These are phyloP conservation scores for Eustoma russellianum DNA, from an alignment of 257 asterid genomes.

Conservation along the genomic window DNA sequence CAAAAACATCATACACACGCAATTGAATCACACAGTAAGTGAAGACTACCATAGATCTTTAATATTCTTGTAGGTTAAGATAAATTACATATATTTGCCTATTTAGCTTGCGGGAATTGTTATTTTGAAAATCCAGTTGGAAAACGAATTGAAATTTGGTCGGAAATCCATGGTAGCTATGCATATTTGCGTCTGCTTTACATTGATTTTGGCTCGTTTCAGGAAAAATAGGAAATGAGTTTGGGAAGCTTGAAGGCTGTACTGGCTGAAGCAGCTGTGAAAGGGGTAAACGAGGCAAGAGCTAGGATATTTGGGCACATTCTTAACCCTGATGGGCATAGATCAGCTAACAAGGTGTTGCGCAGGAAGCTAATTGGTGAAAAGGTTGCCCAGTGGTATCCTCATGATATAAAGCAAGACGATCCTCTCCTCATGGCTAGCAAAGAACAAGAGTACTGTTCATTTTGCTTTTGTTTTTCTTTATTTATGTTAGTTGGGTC, in stretches of 20 bases:
- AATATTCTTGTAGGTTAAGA: too few relatives aligned
- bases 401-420: conserved; percentile 57
- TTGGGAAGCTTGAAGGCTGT: conserved; percentile 57
- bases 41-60: too few relatives aligned
- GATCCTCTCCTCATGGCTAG: conserved; percentile 64
- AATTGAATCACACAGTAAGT: too few relatives aligned
- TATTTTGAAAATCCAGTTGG: too few relatives aligned
- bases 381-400: conserved; percentile 77
- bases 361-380: conserved; percentile 94
- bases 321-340: conserved; percentile 66
- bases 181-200: neutral
- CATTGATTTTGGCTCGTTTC: neutral
- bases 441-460: conserved; percentile 53
- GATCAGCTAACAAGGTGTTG: conserved; percentile 72
- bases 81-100: too few relatives aligned
- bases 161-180: too few relatives aligned
- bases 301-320: conserved; percentile 85
- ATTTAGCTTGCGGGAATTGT: too few relatives aligned
- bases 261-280: conserved; percentile 58
- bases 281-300: conserved; percentile 75
- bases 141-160: too few relatives aligned
- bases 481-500: too few relatives aligned
- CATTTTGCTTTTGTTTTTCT: neutral
- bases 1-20: too few relatives aligned
- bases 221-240: conserved; percentile 32